Conservation (phyloP, 768 basidiomycete species). For the Tylopilus rubrobrunneus region DNA sequence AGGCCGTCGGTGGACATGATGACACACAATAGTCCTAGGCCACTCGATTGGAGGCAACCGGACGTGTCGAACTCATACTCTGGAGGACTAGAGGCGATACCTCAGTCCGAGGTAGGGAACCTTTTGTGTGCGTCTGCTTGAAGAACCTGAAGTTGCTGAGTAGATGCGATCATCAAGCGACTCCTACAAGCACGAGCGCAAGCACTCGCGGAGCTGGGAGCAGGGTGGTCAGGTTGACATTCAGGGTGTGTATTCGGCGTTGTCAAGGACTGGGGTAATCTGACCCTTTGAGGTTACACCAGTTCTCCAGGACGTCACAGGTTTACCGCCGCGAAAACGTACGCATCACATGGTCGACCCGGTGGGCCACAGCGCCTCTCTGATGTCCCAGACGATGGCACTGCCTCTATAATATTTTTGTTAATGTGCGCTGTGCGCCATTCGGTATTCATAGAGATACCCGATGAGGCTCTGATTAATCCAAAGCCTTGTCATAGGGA, state of each 20-base stretch:
- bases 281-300: slow-evolving; percentile 4
- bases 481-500: slow-evolving; percentile 7
- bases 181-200: slow-evolving; percentile 43
- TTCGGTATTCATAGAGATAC: slow-evolving; percentile 18
- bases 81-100: slow-evolving; percentile 28
- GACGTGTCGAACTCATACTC: slow-evolving; percentile 30
- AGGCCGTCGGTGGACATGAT: slow-evolving; percentile 31
- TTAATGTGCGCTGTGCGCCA: slow-evolving; percentile 16
- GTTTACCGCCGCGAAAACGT: slow-evolving; percentile 56
- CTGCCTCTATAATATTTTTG: slow-evolving; percentile 42
- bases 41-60: slow-evolving; percentile 32
- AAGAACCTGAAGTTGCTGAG: slow-evolving; percentile 30
- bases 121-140: slow-evolving; percentile 11
- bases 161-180: slow-evolving; percentile 37
- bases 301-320: slow-evolving; percentile 47
- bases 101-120: slow-evolving; percentile 32
- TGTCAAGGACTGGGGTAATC: slow-evolving; percentile 9
- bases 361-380: slow-evolving; percentile 45
- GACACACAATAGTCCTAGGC: slow-evolving; percentile 32
- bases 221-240: slow-evolving; percentile 38
- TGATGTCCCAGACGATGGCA: slow-evolving; percentile 55
- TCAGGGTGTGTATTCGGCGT: slow-evolving; percentile 18
- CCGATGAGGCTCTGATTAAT: slow-evolving; percentile 17
- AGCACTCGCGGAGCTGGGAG: slow-evolving; percentile 64
- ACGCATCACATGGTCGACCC: slow-evolving; percentile 62